Conservation (phyloP, 1,284 basidiomycete species). For the Phylloboletellus chloephorus region DNA sequence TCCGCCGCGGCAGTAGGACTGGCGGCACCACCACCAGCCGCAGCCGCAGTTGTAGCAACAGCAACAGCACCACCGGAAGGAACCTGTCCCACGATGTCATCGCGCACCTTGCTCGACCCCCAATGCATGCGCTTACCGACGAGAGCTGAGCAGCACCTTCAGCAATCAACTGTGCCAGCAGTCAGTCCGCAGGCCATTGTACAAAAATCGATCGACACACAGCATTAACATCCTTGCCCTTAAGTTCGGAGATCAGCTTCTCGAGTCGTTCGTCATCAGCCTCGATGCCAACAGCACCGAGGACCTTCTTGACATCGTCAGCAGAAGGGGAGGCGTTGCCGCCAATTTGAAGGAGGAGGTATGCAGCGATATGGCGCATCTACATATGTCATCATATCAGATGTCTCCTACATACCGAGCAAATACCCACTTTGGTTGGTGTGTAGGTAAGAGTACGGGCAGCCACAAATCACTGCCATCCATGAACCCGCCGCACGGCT, state of each 20-base stretch:
- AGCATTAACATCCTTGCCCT: constrained; percentile 86
- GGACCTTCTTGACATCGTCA: constrained; percentile 86
- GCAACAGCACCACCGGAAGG: constrained; percentile 76
- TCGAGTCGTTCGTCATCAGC: constrained; percentile 80
- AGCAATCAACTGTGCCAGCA: constrained; percentile 69
- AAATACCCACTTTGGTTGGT: constrained; percentile 38
- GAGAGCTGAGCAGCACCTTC: constrained; percentile 92
- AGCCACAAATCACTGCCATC: constrained; percentile 80
- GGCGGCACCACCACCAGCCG: constrained; percentile 49
- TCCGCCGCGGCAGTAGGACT: constrained; percentile 60
- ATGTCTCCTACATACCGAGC: background rate
- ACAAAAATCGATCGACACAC: constrained; percentile 38
- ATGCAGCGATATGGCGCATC: constrained; percentile 98
- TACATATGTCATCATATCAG: constrained; percentile 29
- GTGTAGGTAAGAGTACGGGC: constrained; percentile 45
- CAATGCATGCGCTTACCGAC: constrained; percentile 63
- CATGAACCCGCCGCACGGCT: background rate
- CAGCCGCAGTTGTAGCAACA: constrained; percentile 49
- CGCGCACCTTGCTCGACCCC: background rate
- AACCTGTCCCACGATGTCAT: constrained; percentile 45
- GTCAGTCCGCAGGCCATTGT: background rate
- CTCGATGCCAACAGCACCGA: constrained; percentile 86
- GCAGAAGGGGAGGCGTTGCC: constrained; percentile 89
- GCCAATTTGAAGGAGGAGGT: constrained; percentile 94
- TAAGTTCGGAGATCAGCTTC: constrained; percentile 87